Conservation (phyloP, 2,329 filamentous ascomycete species). For the Aspergillus ibericus region DNA sequence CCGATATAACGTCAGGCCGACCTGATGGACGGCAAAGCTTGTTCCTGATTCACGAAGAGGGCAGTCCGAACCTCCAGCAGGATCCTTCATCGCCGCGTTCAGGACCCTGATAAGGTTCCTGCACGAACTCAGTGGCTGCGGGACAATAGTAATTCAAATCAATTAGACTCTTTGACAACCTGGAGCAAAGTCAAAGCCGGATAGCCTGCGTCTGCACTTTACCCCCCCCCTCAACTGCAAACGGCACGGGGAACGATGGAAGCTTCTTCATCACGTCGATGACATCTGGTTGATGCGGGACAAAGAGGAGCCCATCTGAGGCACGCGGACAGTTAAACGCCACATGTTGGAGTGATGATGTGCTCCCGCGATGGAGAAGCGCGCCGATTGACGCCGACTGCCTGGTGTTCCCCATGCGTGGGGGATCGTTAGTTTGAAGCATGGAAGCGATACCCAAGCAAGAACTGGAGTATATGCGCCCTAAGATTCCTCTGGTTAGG, state of each 20-base stretch:
- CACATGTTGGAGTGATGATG: slow-evolving; percentile 16
- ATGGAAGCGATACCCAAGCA: neutral
- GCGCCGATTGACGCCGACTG: neutral
- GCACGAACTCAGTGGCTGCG: neutral
- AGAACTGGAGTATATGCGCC: neutral
- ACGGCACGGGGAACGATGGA: slow-evolving; percentile 13
- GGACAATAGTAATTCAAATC: slow-evolving; percentile 1
- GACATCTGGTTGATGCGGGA: slow-evolving; percentile 10
- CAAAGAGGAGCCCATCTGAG: slow-evolving; percentile 6
- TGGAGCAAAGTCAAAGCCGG: slow-evolving; percentile 1
- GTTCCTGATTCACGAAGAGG: slow-evolving; percentile 13
- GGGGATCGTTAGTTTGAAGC: neutral
- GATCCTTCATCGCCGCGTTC: slow-evolving; percentile 7
- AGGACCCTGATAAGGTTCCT: slow-evolving; percentile 7
- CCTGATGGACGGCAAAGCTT: slow-evolving; percentile 3
- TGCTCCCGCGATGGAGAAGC: slow-evolving; percentile 1
- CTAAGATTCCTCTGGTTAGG: too few species aligned
- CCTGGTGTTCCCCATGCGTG: neutral
- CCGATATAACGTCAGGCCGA: neutral
- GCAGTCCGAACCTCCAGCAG: neutral
- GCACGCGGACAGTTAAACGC: slow-evolving; percentile 12
- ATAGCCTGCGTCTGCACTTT: slow-evolving; percentile 1
- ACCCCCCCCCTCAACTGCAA: slow-evolving; percentile 5
- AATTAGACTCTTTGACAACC: slow-evolving; percentile 2
- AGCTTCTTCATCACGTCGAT: slow-evolving; percentile 14